Evolutionary conservation across 1,139 yeast species (phyloP), one percentile per base, ranked within the genome.

Genomic region (Blastobotrys apis): DNA sequence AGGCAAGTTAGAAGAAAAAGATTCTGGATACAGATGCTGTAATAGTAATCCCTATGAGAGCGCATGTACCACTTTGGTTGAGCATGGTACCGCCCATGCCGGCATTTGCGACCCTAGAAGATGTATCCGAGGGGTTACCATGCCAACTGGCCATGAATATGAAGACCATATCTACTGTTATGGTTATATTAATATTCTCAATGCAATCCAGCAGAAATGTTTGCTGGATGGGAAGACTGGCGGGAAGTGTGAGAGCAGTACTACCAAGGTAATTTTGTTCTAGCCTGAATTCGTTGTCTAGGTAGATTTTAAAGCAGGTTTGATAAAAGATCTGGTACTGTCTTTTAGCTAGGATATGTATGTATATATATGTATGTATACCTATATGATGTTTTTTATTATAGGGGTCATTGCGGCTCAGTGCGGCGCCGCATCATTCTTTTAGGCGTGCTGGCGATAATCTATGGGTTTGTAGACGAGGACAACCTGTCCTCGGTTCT

Each of bases 71-170:
- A 37, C 39, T 4, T 5, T 25, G 4, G 15, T 19, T 12, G 5
- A 6, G 5, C 25, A 5, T 8, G 33, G 33, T 25, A 25, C 22
- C 16, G 39, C 39, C 13, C 20, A 15, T 27, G 21, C 13, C 13
- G 39, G 39, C 19, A 15, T 37, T 16, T 37, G 39, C 23, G 33
- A 37, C 19, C 39, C 39, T n/a, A 2, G 4, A 3, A 13, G 39
- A 27, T 37, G 39, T 37, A 26, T 37, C 22, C 20, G 39, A 10
- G 39, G 39, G 2, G 39, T 15, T 12, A n/a, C n/a, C 13, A 16
- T 13, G 15, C 39, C 39, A 25, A 37, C 39, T 17, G 39, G 39
- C 9, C 13, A 12, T 35, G 38, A 35, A 35, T 19, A 9, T 5
- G 4, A 26, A 26, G n/a, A 36, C 22, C 31, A 23, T n/a, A 3